These are phyloP conservation scores for Ceratobasidium sp. DNA, from an alignment of 1,284 basidiomycete genomes.

Conservation along the genomic window DNA sequence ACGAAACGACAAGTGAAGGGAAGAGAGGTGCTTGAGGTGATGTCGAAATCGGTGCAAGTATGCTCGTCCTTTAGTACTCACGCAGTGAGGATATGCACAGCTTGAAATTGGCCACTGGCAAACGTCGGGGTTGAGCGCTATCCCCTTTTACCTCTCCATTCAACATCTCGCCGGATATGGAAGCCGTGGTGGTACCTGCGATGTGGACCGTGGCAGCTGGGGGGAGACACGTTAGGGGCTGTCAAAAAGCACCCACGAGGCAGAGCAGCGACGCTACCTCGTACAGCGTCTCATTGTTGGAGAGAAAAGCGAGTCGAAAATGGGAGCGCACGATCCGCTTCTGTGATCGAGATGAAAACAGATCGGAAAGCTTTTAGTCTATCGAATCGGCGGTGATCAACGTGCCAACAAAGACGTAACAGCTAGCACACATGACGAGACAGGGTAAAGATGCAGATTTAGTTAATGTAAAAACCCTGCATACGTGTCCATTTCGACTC, in stretches of 20 bases:
- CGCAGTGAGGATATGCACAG: not conserved
- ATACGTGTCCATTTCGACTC: not conserved
- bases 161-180: not conserved
- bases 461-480: not conserved
- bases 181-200: not conserved
- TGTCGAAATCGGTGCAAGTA: not conserved
- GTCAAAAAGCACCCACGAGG: constrained; percentile 22
- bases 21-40: not conserved
- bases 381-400: not conserved
- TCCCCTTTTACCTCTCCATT: constrained; percentile 23
- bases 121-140: constrained; percentile 28
- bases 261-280: constrained; percentile 13
- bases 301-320: not conserved
- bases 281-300: not conserved
- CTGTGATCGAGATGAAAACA: constrained; percentile 4
- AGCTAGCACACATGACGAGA: not conserved
- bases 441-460: not conserved
- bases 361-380: not conserved
- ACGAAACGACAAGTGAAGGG: too few relatives aligned
- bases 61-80: constrained; percentile 26
- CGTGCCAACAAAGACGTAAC: not conserved
- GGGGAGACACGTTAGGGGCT: not conserved
- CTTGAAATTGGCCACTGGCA: constrained; percentile 3
- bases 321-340: not conserved
- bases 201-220: constrained; percentile 9